A percentile compares a stretch with the other conserved stretches of the same genome.
Conservation (phyloP, 73 alveolate species). For the Effrenium voratum region DNA sequence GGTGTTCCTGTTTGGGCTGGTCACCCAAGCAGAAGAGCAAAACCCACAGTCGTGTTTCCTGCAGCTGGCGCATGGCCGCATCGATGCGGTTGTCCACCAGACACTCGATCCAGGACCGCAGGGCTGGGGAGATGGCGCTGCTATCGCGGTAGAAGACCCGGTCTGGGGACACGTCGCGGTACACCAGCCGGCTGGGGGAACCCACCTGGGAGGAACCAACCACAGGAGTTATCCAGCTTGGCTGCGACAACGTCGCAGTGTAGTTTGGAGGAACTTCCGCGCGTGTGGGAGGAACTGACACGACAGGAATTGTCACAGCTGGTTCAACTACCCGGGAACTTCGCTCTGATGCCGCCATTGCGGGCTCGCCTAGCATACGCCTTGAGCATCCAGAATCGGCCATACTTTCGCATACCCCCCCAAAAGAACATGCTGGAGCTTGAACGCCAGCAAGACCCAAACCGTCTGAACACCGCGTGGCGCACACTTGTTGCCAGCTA, state of each 20-base stretch:
- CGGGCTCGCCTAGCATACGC: background rate
- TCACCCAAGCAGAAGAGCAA: no score
- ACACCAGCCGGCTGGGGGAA: conserved; percentile 32
- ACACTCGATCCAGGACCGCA: conserved; percentile 90
- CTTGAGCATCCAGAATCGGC: background rate
- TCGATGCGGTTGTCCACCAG: conserved; percentile 89
- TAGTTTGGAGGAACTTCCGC: background rate
- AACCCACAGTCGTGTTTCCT: no score
- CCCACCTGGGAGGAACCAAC: conserved; percentile 31
- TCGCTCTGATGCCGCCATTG: conserved; percentile 1
- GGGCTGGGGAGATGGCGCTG: conserved; percentile 73
- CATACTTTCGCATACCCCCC: no score
- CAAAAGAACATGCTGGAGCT: no score
- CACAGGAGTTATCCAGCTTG: conserved; percentile 4
- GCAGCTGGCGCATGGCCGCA: conserved; percentile 70
- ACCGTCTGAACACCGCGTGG: no score
- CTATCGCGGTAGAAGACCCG: conserved; percentile 55
- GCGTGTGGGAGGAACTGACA: background rate
- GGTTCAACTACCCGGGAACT: background rate
- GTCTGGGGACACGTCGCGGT: conserved; percentile 68
- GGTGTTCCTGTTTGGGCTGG: no score
- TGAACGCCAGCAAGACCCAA: no score
- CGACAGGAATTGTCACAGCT: background rate
- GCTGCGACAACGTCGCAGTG: conserved; percentile 54
- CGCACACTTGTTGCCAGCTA: no score